Base-by-base conservation (phyloP, 768 basidiomycete species). In the Phanerochaete carnosa region DNA sequence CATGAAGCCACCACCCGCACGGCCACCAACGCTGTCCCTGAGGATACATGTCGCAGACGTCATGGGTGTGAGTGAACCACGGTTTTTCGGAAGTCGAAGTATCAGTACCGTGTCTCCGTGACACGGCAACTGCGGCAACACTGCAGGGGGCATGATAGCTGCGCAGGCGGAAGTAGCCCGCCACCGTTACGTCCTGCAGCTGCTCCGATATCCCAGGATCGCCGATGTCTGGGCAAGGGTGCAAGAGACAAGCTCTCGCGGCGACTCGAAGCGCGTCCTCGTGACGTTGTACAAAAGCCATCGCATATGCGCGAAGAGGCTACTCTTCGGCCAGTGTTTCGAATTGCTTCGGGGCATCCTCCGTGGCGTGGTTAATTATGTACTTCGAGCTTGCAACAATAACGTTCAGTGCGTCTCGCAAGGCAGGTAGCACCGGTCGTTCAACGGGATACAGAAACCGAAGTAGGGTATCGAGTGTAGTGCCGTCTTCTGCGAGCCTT, bases 351-450 rank as follows among this genome's bases (percentile, higher is more conserved):
- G 19, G 26, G 16, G 11, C 16, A 6, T 37, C 55, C 35, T n/a
- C 4, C 43, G 19, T 9, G n/a, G 23, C 15, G 39, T 60, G 28
- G 23, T 6, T 25, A 61, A 72, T 67, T 3, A 68, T 55, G 56
- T 71, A 72, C 52, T 72, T 72, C 22, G 46, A 32, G 1, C 62
- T 60, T 1, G 66, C 61, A 1, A 57, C 61, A 8, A 69, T 45
- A 22, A 65, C 49, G 22, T 9, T 29, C 26, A 55, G 32, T 3
- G 56, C 28, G 25, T 43, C 39, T 8, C 59, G 39, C 8, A 62
- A 3, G 0, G 55, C 43, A 1, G 46, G 0, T 9, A 58, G 25
- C 6, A 23, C 30, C 2, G 61, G 57, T n/a, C 23, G 25, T 5
- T 51, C 33, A 8, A 64, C 9, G 5, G 65, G 66, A 45, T 66